Percentiles rank a stretch among this genome's conserved stretches.
Conservation (phyloP, 352 stramenopile species). For the Aphanomyces stellatus region DNA sequence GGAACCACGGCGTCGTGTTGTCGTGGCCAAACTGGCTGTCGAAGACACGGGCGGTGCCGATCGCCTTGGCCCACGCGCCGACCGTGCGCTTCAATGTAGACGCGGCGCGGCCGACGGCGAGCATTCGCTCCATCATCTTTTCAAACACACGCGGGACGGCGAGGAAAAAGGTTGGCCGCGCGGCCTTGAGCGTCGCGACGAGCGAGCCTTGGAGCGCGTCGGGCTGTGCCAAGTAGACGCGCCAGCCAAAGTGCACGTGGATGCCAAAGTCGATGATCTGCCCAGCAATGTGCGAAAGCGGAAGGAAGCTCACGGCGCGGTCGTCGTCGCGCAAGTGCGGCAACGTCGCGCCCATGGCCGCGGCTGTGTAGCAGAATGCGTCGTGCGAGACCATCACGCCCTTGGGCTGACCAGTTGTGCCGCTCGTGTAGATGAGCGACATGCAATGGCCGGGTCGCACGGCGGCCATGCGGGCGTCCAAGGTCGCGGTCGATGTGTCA, state of each 20-base stretch:
- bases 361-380: conserved; percentile 61
- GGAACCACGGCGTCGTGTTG: conserved; percentile 47
- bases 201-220: conserved; percentile 67
- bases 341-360: conserved; percentile 35
- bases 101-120: conserved; percentile 41
- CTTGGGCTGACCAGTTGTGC: conserved; percentile 51
- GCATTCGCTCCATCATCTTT: conserved; percentile 79
- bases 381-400: conserved; percentile 72
- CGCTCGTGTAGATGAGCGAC: conserved; percentile 86
- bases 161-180: conserved; percentile 69
- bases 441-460: conserved; percentile 44
- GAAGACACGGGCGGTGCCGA: conserved; percentile 45
- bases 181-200: conserved; percentile 50
- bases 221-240: conserved; percentile 63
- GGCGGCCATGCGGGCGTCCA: background rate
- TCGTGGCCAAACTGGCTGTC: conserved; percentile 59
- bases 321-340: conserved; percentile 43
- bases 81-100: conserved; percentile 81
- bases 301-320: conserved; percentile 68
- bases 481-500: background rate
- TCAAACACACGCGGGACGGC: conserved; percentile 82
- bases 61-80: conserved; percentile 70
- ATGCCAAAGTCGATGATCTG: conserved; percentile 74
- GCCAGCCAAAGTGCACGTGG: conserved; percentile 53
- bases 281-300: conserved; percentile 73